Evolutionary conservation across 306 rosid species (phyloP).

Genomic region (Prunus padus): DNA sequence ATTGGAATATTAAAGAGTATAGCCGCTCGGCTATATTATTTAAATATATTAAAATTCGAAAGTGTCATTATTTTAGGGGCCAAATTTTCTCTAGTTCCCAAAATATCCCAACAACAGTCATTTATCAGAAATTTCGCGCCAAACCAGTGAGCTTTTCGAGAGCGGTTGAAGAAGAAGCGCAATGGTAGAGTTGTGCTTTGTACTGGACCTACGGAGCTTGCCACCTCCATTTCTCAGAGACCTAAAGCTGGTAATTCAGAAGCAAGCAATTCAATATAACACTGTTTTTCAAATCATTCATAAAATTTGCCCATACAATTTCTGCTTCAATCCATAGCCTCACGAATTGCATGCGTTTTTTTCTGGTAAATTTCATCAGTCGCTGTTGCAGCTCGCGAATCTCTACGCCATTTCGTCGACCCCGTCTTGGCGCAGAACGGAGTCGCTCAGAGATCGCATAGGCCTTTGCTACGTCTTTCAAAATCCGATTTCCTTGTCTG

Average conservation of each 20-base stretch:
- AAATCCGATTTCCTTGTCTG: constrained; percentile 39
- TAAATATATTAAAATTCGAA: no score
- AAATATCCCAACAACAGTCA: background rate
- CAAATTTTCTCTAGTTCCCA: background rate
- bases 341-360: constrained; percentile 23
- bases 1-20: no score
- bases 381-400: constrained; percentile 70
- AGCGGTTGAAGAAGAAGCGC: constrained; percentile 10
- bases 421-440: constrained; percentile 27
- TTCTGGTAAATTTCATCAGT: constrained; percentile 31
- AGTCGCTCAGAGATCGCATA: constrained; percentile 44
- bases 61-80: background rate
- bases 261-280: background rate
- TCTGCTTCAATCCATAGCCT: constrained; percentile 6
- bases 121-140: constrained; percentile 9
- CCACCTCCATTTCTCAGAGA: constrained; percentile 54
- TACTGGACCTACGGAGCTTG: constrained; percentile 66
- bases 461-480: constrained; percentile 61
- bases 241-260: constrained; percentile 47
- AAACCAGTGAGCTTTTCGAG: background rate
- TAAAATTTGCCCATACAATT: background rate
- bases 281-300: background rate
- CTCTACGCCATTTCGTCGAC: constrained; percentile 49
- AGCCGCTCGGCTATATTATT: no score
- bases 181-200: constrained; percentile 71